Base-by-base conservation (phyloP, 371 early-diverging fungal genomes). In the Mortierella polycephala region DNA sequence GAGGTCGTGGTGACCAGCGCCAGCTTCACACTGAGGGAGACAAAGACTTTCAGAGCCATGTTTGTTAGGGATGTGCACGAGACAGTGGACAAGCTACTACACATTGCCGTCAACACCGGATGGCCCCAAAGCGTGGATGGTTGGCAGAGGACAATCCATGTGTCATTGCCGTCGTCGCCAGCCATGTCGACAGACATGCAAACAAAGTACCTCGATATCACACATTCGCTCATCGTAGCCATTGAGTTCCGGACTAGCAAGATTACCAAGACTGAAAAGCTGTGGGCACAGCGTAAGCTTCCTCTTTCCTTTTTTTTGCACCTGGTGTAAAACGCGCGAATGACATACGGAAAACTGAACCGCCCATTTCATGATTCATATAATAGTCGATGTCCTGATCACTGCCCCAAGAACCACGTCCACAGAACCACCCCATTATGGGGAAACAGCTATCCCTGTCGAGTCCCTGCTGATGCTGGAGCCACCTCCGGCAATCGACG, bases 161-260 rank as follows among this genome's bases (percentile, higher is more conserved):
- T 73, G 23, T 62, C 73, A 7, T 39, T 73, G 60, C 73, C 73
- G 3, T 47, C 54, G 23, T 62, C 73, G 6, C 66, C 66, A 13
- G 52, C 47, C 11, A 60, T 73, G 54, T 67, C 67, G 42, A 20
- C 63, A 11, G 50, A 49, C 16, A 57, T 60, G 44, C 57, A 57
- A 13, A 58, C 73, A 20, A 67, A 46, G 54, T 73, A 62, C 63
- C 39, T 73, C 53, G 63, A 73, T 54, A 57, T 73, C 12, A 7
- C 39, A 30, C 67, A 67, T n/a, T 18, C 41, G n/a, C 41, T 73
- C 46, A 50, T 20, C 7, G 49, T 67, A 7, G 14, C 49, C 50
- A 21, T 66, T 41, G 73, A 73, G 45, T 57, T 67, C 40, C 55
- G 51, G 46, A 56, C 56, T 5, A 41, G n/a, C 53, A 56, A 52